Percentiles rank a stretch among this genome's conserved stretches.
These are phyloP conservation scores for Hypoxylon fuscum DNA, from an alignment of 495 filamentous ascomycete genomes.

Conservation along the genomic window DNA sequence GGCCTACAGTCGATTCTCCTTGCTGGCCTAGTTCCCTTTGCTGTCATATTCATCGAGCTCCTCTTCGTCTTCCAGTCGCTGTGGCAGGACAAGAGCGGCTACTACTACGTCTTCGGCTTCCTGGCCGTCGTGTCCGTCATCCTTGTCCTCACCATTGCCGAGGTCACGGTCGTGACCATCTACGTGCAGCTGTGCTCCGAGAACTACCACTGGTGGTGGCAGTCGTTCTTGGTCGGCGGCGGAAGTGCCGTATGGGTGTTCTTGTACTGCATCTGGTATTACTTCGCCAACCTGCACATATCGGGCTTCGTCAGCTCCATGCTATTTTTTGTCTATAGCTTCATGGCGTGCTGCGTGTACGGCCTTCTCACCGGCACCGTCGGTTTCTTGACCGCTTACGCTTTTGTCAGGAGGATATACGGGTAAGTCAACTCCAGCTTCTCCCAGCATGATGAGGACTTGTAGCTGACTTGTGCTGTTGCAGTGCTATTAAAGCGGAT, in stretches of 20 bases:
- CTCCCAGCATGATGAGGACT: neutral
- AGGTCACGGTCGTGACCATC: constrained; percentile 89
- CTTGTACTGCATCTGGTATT: constrained; percentile 87
- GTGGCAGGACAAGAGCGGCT: constrained; percentile 93
- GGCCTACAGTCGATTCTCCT: constrained; percentile 70
- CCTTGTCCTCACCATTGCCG: constrained; percentile 79
- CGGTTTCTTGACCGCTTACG: constrained; percentile 87
- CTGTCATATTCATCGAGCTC: constrained; percentile 92
- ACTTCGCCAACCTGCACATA: constrained; percentile 82
- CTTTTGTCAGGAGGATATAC: constrained; percentile 90
- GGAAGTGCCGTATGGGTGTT: constrained; percentile 88
- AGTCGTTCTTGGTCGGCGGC: constrained; percentile 84
- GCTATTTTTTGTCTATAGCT: constrained; percentile 86
- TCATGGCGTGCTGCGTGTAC: constrained; percentile 84
- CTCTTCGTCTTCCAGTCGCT: constrained; percentile 91
- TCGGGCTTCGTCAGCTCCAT: constrained; percentile 80
- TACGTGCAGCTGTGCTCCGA: constrained; percentile 88
- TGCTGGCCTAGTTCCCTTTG: constrained; percentile 87
- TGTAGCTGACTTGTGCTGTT: constrained; percentile 18
- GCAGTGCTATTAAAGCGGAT: constrained; percentile 49
- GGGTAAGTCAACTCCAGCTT: constrained; percentile 61
- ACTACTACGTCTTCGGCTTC: constrained; percentile 96
- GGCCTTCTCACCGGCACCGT: constrained; percentile 86
- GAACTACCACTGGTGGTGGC: constrained; percentile 98
- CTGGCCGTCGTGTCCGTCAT: constrained; percentile 79